A percentile compares a stretch with the other conserved stretches of the same genome.
Conservation (phyloP, 805 yeast species). For the Nakazawaea wickerhamii region DNA sequence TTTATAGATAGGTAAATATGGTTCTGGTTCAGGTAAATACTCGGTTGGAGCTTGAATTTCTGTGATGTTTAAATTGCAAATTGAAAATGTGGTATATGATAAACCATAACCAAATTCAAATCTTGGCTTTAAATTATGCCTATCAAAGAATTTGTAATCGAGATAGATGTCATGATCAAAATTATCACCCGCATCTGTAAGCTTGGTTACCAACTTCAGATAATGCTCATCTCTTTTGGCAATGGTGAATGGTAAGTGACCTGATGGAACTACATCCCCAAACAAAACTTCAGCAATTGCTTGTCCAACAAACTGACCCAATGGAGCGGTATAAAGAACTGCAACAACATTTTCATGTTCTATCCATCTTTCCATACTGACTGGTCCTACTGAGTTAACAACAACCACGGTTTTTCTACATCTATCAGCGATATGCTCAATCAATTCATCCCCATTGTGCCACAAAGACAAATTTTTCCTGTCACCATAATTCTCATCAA, state of each 20-base stretch:
- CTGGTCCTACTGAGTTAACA: constrained; percentile 54
- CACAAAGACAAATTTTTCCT: constrained; percentile 50
- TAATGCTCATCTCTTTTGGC: constrained; percentile 42
- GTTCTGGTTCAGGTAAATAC: constrained; percentile 40
- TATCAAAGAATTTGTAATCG: constrained; percentile 40
- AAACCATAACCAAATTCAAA: constrained; percentile 42
- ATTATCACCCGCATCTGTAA: constrained; percentile 34
- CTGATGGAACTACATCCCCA: constrained; percentile 39
- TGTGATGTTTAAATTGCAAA: constrained; percentile 33
- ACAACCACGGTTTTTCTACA: constrained; percentile 52
- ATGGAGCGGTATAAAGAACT: constrained; percentile 48
- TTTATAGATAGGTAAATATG: constrained; percentile 37
- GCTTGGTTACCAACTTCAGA: constrained; percentile 15
- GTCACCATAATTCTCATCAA: constrained; percentile 57
- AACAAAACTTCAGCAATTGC: constrained; percentile 38
- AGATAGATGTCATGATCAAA: constrained; percentile 39
- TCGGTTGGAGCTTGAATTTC: constrained; percentile 39
- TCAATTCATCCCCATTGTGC: constrained; percentile 55
- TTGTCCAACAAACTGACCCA: constrained; percentile 44
- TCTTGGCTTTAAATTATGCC: constrained; percentile 28
- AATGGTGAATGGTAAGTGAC: constrained; percentile 38
- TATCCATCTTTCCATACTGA: constrained; percentile 48
- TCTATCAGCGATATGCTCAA: constrained; percentile 39
- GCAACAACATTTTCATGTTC: constrained; percentile 53
- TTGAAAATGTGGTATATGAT: constrained; percentile 34